Base-by-base conservation (phyloP, 1,284 basidiomycete species). In the Cryptococcus floricola region DNA sequence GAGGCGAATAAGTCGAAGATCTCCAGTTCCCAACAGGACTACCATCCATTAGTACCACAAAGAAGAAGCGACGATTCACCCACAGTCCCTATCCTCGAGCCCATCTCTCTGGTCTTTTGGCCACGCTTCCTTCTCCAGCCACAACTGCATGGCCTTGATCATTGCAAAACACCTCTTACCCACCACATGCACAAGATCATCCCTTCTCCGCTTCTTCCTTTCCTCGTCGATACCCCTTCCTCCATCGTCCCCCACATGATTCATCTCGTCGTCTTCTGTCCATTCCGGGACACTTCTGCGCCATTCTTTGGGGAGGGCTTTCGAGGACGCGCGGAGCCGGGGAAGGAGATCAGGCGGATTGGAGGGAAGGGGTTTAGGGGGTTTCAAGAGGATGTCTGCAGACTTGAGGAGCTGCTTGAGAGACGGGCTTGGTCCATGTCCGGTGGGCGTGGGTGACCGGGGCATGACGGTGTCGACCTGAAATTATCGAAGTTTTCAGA, bases 11-110 rank as follows among this genome's bases (percentile, higher is more conserved):
- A 70, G 56, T 19, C 70, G 61, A 9, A 64, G 51, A 44, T 73
- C 70, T 16, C 66, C 66, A 5, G 70, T 73, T 14, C 70, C 70
- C 2, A 73, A 63, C 16, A 73, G 48, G 39, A 73, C 70, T 73
- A 44, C 27, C 14, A 39, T 5, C 1, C 25, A 49, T 50, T 38
- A 56, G 58, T 52, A 13, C 18, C 28, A 44, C n/a, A 27, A 2
- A 14, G 28, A 27, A 18, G 5, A 12, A 19, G 31, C 6, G 28
- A 18, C 14, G 28, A 8, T 1, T 28, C n/a, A 51, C 65, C 54
- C 53, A 70, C 70, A 72, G 53, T 72, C 66, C 49, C 63, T 62
- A 14, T 53, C 53, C 16, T 53, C 61, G 4, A 62, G 43, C 4
- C 58, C 65, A 23, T 49, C 60, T n/a, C 60, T 54, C 25, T 49